These are phyloP conservation scores for Boechera divaricarpa DNA, from an alignment of 345 rosid species.

Conservation along the genomic window DNA sequence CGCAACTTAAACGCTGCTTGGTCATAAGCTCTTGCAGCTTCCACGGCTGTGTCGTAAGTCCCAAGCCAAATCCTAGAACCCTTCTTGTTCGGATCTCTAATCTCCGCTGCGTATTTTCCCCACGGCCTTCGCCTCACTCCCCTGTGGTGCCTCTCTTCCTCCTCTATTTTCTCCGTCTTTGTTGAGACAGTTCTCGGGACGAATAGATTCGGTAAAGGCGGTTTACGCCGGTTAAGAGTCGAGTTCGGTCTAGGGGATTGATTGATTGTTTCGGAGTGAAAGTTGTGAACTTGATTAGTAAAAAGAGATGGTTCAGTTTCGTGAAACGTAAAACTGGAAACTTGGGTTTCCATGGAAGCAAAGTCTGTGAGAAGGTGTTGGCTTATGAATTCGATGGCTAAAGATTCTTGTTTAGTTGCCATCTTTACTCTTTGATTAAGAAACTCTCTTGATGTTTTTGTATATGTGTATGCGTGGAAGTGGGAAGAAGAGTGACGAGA, in stretches of 20 bases:
- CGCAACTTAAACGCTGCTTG: constrained; percentile 81
- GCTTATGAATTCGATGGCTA: constrained; percentile 62
- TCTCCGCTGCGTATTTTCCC: constrained; percentile 93
- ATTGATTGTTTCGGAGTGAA: constrained; percentile 13
- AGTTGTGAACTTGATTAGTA: constrained; percentile 14
- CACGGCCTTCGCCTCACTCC: constrained; percentile 90
- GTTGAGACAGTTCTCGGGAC: constrained; percentile 21
- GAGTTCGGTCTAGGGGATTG: constrained; percentile 46
- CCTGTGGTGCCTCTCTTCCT: constrained; percentile 66
- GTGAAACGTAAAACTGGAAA: constrained; percentile 32
- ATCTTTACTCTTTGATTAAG: constrained; percentile 30
- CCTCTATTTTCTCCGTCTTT: constrained; percentile 15
- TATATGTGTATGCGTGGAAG: constrained; percentile 15
- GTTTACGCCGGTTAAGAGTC: constrained; percentile 68
- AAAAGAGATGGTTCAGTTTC: constrained; percentile 20
- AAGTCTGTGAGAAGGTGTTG: constrained; percentile 69
- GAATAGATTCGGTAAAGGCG: constrained; percentile 49
- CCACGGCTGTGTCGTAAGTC: constrained; percentile 77
- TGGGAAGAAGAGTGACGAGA: constrained; percentile 40
- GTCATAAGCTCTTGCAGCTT: constrained; percentile 94
- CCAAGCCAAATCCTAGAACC: constrained; percentile 94
- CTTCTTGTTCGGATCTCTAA: constrained; percentile 85
- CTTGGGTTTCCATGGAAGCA: constrained; percentile 46
- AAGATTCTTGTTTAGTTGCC: constrained; percentile 49
- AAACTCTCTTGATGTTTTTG: constrained; percentile 16